Conservation (phyloP, 1,139 yeast species). For the Taiozyma sp. region DNA sequence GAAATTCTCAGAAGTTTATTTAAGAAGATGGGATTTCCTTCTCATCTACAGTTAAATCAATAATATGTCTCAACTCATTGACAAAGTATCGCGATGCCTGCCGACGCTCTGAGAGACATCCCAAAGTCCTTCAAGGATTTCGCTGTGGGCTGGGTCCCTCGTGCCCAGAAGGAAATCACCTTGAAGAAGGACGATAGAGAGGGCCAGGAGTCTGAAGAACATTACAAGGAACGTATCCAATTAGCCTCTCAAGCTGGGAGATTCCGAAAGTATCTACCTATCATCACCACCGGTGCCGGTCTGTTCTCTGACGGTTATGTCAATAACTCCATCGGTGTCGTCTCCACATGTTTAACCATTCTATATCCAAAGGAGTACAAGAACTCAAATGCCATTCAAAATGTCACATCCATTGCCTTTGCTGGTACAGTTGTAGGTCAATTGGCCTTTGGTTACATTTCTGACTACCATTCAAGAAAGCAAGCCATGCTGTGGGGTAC, state of each 20-base stretch:
- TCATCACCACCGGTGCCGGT: constrained; percentile 87
- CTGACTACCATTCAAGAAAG: constrained; percentile 78
- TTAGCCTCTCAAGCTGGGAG: constrained; percentile 23
- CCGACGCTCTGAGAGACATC: constrained; percentile 37
- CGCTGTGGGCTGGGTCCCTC: constrained; percentile 36
- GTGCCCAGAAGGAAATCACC: constrained; percentile 35
- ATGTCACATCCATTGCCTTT: constrained; percentile 84
- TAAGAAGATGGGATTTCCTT: not conserved
- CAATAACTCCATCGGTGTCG: constrained; percentile 78
- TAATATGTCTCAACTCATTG: too few species aligned
- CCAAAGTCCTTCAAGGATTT: constrained; percentile 39
- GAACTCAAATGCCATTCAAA: constrained; percentile 62
- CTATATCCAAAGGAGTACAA: constrained; percentile 64
- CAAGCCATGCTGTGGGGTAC: constrained; percentile 79
- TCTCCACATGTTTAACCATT: constrained; percentile 57
- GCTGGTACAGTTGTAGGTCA: constrained; percentile 92
- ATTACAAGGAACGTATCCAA: constrained; percentile 28
- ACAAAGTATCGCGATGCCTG: not conserved
- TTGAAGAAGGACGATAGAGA: constrained; percentile 27
- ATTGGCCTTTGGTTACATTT: constrained; percentile 68
- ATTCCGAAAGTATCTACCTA: constrained; percentile 53
- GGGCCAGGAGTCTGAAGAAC: constrained; percentile 19
- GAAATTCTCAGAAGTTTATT: too few species aligned
- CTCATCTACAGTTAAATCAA: not conserved
- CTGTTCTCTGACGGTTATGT: constrained; percentile 89